Evolutionary conservation across 2,329 filamentous ascomycete genomes (phyloP).

Genomic region (Epichloe typhina): DNA sequence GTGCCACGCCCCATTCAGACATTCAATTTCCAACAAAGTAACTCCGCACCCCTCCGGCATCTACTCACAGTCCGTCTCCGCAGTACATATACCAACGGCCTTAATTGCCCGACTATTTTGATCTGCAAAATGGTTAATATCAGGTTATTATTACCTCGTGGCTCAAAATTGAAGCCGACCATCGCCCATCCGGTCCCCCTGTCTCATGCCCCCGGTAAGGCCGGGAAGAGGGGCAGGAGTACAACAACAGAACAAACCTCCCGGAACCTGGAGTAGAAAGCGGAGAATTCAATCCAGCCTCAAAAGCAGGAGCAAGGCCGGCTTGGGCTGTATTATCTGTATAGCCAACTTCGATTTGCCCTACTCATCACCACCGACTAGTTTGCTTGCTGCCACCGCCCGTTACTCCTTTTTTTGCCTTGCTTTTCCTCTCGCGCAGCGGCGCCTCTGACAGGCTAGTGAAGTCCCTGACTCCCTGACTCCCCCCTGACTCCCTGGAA

Average conservation of each 20-base stretch:
- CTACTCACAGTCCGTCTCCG: too few species aligned
- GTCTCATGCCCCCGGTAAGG: conserved; percentile 1
- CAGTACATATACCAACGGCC: too few species aligned
- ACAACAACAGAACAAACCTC: background rate
- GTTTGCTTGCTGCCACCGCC: background rate
- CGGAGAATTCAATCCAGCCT: background rate
- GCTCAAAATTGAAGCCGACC: background rate
- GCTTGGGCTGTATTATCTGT: background rate
- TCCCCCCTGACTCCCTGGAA: background rate
- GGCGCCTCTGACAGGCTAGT: background rate
- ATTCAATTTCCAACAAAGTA: too few species aligned
- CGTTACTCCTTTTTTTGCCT: background rate
- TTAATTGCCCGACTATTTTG: too few species aligned
- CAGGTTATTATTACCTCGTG: background rate
- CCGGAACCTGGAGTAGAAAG: background rate
- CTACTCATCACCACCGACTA: background rate
- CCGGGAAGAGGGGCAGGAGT: conserved; percentile 1
- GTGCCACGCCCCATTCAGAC: too few species aligned
- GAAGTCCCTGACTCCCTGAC: background rate
- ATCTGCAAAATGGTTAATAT: too few species aligned
- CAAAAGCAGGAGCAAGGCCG: background rate
- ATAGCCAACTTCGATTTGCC: background rate
- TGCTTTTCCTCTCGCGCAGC: background rate
- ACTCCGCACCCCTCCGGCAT: too few species aligned
- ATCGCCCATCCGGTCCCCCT: background rate